Percentiles rank a stretch among this genome's conserved stretches.
Conservation (phyloP, 306 rosid genomes). For the Hippophae gyantsensis region DNA sequence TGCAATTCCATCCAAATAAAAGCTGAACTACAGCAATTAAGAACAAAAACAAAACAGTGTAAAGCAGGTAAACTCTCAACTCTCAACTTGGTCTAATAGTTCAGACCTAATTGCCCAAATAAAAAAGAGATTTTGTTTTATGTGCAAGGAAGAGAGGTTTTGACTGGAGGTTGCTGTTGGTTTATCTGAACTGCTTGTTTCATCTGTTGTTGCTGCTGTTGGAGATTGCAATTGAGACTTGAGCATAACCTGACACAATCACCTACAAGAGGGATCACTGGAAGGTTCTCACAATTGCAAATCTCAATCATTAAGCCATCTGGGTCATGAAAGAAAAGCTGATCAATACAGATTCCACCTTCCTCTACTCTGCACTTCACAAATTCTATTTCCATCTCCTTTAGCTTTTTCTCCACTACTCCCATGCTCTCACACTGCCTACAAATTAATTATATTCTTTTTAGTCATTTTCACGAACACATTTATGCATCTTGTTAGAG, state of each 20-base stretch:
- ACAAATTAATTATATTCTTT: not conserved
- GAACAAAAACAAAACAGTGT: too few species aligned
- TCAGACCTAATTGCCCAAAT: too few species aligned
- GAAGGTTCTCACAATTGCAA: slow-evolving; percentile 73
- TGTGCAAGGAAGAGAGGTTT: not conserved
- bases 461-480: not conserved
- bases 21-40: too few species aligned
- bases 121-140: too few species aligned
- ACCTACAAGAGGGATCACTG: slow-evolving; percentile 35
- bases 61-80: too few species aligned
- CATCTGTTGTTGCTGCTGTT: slow-evolving; percentile 7
- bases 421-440: slow-evolving; percentile 56
- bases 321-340: slow-evolving; percentile 82
- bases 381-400: slow-evolving; percentile 55
- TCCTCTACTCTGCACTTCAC: slow-evolving; percentile 54
- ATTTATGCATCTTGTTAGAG: not conserved
- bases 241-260: slow-evolving; percentile 30
- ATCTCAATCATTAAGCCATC: slow-evolving; percentile 74
- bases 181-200: not conserved
- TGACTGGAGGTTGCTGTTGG: slow-evolving; percentile 11
- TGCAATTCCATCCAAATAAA: too few species aligned
- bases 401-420: slow-evolving; percentile 43
- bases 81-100: not conserved
- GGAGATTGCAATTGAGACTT: slow-evolving; percentile 28
- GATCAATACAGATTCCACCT: slow-evolving; percentile 53